Evolutionary conservation across 257 asterid species (phyloP).

Genomic region (Nyctanthes arbortristis): DNA sequence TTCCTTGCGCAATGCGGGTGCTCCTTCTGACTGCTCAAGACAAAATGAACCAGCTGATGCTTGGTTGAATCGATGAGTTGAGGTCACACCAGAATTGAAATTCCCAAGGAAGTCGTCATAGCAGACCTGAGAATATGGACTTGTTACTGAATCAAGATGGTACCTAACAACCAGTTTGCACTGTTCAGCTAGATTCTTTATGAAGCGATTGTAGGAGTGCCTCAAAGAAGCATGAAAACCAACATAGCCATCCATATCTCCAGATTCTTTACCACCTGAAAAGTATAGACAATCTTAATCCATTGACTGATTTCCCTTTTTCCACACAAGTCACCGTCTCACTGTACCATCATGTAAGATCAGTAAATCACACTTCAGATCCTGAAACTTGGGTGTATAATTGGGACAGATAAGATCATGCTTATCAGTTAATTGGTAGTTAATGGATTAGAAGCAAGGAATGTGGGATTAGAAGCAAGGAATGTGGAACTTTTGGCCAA

Average conservation of each 20-base stretch:
- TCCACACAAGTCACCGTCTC: neutral
- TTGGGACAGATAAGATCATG: neutral
- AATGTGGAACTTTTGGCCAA: neutral
- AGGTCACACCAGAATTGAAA: conserved; percentile 47
- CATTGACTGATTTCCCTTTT: neutral
- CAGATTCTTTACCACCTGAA: conserved; percentile 66
- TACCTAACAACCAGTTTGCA: conserved; percentile 87
- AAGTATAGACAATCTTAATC: neutral
- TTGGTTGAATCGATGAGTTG: conserved; percentile 44
- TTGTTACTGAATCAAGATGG: conserved; percentile 94
- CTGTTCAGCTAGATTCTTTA: conserved; percentile 70
- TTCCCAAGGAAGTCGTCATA: conserved; percentile 52
- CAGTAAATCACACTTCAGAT: neutral
- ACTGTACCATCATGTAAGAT: neutral
- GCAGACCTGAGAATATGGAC: conserved; percentile 88
- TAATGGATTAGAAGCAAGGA: neutral
- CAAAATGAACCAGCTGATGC: conserved; percentile 50
- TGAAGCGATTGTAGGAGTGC: conserved; percentile 75
- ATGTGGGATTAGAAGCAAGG: too few relatives aligned
- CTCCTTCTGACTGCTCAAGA: conserved; percentile 74
- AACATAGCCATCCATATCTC: conserved; percentile 86
- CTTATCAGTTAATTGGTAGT: neutral
- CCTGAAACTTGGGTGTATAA: neutral
- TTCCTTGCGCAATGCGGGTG: conserved; percentile 41
- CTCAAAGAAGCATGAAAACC: conserved; percentile 89